Base-by-base conservation (phyloP, 1,139 yeast genomes). In the Yamadazyma jaroonii region DNA sequence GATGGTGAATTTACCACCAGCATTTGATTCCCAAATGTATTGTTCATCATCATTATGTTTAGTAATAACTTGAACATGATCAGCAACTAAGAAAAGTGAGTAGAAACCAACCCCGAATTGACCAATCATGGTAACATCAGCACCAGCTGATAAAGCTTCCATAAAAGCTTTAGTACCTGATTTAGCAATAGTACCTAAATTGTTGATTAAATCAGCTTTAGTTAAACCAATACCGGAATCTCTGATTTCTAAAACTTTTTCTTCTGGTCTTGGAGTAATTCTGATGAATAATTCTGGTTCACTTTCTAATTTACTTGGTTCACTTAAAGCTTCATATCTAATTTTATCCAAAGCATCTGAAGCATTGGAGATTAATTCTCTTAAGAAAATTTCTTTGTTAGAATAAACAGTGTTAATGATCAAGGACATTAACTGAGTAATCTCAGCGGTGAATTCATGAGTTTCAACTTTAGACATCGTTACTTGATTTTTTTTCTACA, bases 61-160 rank as follows among this genome's bases (percentile, higher is more conserved):
- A 49, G 98, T 87, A 65, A 94, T 88, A 56, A 94, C 98, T 76
- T 92, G 97, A 50, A 94, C 98, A 60, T 83, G 89, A 76, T 94
- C 99, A 61, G 98, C 98, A 62, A 94, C 98, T 77, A 94, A 83
- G 87, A 94, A 94, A 56, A 92, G 79, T 42, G 99, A 92, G 85
- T 94, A 94, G 92, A 94, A 94, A 81, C 99, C 99, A 58, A 94
- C 98, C 88, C 99, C 99, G 77, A 94, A 94, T 76, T 94, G 98
- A 80, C 99, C 99, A 75, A 94, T 94, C 98, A 94, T 94, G 51
- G 97, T 89, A 51, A 94, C 97, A 70, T 94, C 99, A 50, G 98
- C 98, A 75, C 99, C 99, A 52, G 97, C 97, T 53, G 96, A 84
- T 54, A 92, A 80, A 53, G 98, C 98, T 75, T 94, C 98, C 98